phyloP scores from a whole-genome alignment of 495 filamentous ascomycete species.

The Penicillium salamii region DNA sequence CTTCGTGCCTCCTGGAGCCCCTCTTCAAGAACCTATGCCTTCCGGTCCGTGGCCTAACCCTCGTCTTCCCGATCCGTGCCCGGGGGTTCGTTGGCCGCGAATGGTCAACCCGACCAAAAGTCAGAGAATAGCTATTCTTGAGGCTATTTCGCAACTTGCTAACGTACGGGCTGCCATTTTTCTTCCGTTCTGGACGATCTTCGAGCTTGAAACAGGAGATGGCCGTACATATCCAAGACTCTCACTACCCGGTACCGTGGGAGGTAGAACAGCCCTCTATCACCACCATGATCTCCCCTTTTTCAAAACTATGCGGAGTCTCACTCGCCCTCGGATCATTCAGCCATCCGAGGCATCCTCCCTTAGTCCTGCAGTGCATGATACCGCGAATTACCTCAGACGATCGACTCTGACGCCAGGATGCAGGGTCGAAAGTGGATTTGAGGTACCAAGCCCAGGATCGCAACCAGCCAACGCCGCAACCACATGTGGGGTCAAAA shows the following conservation, averaged over 20 bases:
- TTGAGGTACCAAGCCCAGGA: too few species aligned
- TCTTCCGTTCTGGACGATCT: conserved; percentile 24
- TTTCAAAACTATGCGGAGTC: conserved; percentile 19
- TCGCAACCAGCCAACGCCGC: conserved; percentile 14
- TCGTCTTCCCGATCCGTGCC: conserved; percentile 23
- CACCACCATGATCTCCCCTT: conserved; percentile 19
- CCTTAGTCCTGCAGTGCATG: conserved; percentile 20
- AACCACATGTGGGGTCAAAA: conserved; percentile 26
- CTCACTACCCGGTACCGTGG: conserved; percentile 22
- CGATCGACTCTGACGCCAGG: conserved; percentile 19
- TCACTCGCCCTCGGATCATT: conserved; percentile 12
- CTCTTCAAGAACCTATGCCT: conserved; percentile 13
- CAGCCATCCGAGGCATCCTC: too few species aligned
- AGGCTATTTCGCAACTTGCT: conserved; percentile 19
- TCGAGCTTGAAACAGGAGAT: conserved; percentile 22
- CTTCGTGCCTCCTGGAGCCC: conserved; percentile 14
- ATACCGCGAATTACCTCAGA: conserved; percentile 26
- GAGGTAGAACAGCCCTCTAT: conserved; percentile 25
- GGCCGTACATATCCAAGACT: conserved; percentile 16
- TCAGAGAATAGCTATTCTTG: conserved; percentile 17
- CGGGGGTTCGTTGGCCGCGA: conserved; percentile 18
- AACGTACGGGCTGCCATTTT: conserved; percentile 21
- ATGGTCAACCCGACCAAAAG: conserved; percentile 20
- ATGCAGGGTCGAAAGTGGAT: conserved; percentile 17
- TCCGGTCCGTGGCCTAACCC: conserved; percentile 16